Conservation (phyloP, 75 land plant species). For the Cunninghamia lanceolata region DNA sequence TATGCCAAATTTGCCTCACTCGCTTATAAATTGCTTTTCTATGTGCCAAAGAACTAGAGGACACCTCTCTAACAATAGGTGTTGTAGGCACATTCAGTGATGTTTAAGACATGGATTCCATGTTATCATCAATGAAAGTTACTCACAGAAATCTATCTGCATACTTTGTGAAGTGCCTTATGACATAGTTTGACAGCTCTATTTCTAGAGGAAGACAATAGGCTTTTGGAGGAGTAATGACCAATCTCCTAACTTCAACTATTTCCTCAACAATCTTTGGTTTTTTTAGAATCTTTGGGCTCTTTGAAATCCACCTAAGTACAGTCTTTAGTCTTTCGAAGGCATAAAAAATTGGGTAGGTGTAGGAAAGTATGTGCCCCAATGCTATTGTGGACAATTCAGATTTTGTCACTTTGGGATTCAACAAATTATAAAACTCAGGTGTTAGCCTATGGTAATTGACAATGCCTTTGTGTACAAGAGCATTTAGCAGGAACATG, state of each 20-base stretch:
- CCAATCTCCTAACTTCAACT: slow-evolving; percentile 62
- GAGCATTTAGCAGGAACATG: slow-evolving; percentile 67
- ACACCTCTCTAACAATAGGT: slow-evolving; percentile 45
- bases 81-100: slow-evolving; percentile 42
- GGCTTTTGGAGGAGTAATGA: slow-evolving; percentile 83
- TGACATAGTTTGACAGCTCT: slow-evolving; percentile 81
- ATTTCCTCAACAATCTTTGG: slow-evolving; percentile 26
- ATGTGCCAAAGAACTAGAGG: slow-evolving; percentile 13
- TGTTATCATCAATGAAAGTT: slow-evolving; percentile 73
- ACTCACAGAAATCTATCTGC: slow-evolving; percentile 75
- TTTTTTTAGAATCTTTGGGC: slow-evolving; percentile 26
- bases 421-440: slow-evolving; percentile 39
- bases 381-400: slow-evolving; percentile 19
- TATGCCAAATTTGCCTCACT: slow-evolving; percentile 30
- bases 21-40: slow-evolving; percentile 42
- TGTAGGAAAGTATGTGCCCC: too few relatives aligned
- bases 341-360: too few relatives aligned
- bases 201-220: slow-evolving; percentile 80
- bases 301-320: slow-evolving; percentile 59
- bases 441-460: too few relatives aligned
- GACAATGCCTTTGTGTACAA: slow-evolving; percentile 69
- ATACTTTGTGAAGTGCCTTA: slow-evolving; percentile 47
- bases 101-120: slow-evolving; percentile 37
- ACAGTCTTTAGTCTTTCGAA: too few relatives aligned
- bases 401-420: slow-evolving; percentile 20